Conservation (phyloP, 139 green algal genomes). For the Ulvella scutata region DNA sequence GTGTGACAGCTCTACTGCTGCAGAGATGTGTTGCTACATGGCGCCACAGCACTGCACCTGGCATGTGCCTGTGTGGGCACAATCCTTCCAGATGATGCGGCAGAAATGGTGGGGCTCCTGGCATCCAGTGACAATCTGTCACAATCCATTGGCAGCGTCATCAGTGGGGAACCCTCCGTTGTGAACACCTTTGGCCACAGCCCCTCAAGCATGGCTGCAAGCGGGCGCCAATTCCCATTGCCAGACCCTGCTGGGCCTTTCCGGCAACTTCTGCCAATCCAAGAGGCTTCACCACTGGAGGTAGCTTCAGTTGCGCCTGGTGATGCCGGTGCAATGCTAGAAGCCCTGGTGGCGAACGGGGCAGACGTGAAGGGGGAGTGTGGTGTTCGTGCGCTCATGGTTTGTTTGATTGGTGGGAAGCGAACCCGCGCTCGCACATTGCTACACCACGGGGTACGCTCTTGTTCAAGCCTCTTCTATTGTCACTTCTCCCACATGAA, state of each 20-base stretch:
- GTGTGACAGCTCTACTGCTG: no score
- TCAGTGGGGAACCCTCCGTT: background rate
- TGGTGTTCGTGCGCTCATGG: background rate
- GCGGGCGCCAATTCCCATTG: no score
- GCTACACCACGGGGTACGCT: background rate
- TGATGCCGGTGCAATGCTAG: background rate
- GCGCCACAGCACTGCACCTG: background rate
- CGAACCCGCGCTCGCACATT: background rate
- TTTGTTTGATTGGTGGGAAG: background rate
- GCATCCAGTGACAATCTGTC: background rate
- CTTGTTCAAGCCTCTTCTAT: background rate
- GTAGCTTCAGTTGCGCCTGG: background rate
- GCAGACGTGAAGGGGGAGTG: background rate
- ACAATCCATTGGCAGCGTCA: background rate
- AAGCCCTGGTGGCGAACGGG: background rate
- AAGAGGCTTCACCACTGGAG: background rate
- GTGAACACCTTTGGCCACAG: no score
- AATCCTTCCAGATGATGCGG: background rate
- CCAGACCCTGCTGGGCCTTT: no score
- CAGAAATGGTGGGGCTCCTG: background rate
- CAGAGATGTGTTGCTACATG: background rate
- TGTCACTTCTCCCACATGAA: no score
- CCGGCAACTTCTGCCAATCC: background rate
- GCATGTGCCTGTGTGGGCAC: background rate
- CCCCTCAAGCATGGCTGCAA: no score